Percentiles rank a stretch among this genome's conserved stretches.
These are phyloP conservation scores for Syncephalastrum sp. DNA, from an alignment of 371 early-diverging fungal genomes.

Conservation along the genomic window DNA sequence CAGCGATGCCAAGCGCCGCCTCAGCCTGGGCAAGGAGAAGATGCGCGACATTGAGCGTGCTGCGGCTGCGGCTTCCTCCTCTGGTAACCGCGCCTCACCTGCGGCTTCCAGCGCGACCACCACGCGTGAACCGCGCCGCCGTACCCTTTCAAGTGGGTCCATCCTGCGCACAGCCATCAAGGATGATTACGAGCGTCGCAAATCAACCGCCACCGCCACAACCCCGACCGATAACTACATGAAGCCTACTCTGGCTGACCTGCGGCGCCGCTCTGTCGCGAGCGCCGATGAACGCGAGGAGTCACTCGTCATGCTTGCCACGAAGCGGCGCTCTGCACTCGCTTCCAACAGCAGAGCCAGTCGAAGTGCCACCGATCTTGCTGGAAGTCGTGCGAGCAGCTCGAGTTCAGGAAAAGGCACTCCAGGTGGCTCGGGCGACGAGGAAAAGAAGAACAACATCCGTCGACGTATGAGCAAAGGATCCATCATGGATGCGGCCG, in stretches of 20 bases:
- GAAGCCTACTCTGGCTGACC: constrained; percentile 29
- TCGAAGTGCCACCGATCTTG: constrained; percentile 10
- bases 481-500: constrained; percentile 1
- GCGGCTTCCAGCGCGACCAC: neutral
- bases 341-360: constrained; percentile 7
- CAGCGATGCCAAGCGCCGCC: constrained; percentile 22
- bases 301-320: constrained; percentile 11
- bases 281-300: constrained; percentile 16
- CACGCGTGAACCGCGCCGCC: constrained; percentile 21
- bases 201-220: constrained; percentile 14
- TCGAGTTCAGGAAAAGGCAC: constrained; percentile 11
- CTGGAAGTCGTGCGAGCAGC: constrained; percentile 12
- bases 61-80: neutral
- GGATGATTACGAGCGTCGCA: constrained; percentile 14
- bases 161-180: constrained; percentile 9
- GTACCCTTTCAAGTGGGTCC: constrained; percentile 34
- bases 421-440: constrained; percentile 15
- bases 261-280: constrained; percentile 28
- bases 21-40: constrained; percentile 31
- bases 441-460: constrained; percentile 9
- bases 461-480: constrained; percentile 10
- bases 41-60: constrained; percentile 22
- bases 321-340: constrained; percentile 19
- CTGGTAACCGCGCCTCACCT: neutral
- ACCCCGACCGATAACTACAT: constrained; percentile 20